Evolutionary conservation across 2,329 filamentous ascomycete species (phyloP).

Genomic region (Aureobasidium sp.): DNA sequence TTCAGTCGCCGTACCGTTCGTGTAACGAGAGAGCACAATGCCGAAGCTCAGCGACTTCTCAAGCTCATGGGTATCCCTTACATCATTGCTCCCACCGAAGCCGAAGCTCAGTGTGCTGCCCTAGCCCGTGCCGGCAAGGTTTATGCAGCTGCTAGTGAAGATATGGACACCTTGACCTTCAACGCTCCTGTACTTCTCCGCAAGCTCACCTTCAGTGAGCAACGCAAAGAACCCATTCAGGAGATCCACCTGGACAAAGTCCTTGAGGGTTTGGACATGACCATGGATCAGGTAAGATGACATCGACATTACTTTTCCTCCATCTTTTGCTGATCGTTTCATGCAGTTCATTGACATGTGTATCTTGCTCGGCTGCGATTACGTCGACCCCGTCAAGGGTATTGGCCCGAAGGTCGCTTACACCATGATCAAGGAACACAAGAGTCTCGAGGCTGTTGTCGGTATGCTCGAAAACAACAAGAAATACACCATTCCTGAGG

Average conservation of each 20-base stretch:
- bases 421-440: slow-evolving; percentile 89
- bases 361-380: slow-evolving; percentile 95
- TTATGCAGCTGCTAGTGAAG: slow-evolving; percentile 91
- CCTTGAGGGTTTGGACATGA: slow-evolving; percentile 81
- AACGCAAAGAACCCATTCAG: slow-evolving; percentile 94
- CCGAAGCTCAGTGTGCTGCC: slow-evolving; percentile 91
- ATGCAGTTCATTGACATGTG: slow-evolving; percentile 90
- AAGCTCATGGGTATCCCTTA: slow-evolving; percentile 95
- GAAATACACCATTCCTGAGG: slow-evolving; percentile 83
- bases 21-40: slow-evolving; percentile 94
- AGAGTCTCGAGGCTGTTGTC: slow-evolving; percentile 78
- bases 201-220: slow-evolving; percentile 94
- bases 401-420: slow-evolving; percentile 86
- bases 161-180: slow-evolving; percentile 98
- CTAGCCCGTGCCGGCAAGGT: slow-evolving; percentile 89
- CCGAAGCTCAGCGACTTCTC: slow-evolving; percentile 82
- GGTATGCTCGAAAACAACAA: slow-evolving; percentile 68
- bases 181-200: slow-evolving; percentile 83
- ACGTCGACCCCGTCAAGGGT: slow-evolving; percentile 93
- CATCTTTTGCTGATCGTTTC: not conserved
- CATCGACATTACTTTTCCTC: not conserved
- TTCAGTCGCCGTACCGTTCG: slow-evolving; percentile 89
- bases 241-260: slow-evolving; percentile 87
- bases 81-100: slow-evolving; percentile 92
- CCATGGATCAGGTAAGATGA: slow-evolving; percentile 63